phyloP scores from a whole-genome alignment of 495 filamentous ascomycete genomes.

The Penicillium canescens region DNA sequence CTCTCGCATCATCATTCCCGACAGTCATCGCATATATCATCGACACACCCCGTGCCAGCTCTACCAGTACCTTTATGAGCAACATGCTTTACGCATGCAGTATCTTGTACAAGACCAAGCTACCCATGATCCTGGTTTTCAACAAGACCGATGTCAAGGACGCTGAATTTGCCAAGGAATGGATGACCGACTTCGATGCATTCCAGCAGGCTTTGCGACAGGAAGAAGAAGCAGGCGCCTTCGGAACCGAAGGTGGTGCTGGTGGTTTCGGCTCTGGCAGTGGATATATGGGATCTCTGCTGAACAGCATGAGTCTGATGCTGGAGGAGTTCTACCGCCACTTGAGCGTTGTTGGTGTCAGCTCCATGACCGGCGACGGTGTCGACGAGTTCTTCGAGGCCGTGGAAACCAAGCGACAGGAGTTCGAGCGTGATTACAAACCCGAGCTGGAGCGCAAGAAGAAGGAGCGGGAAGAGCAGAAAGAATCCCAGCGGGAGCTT shows the following conservation, averaged over 20 bases:
- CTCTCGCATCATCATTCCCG: constrained; percentile 87
- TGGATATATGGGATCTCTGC: constrained; percentile 94
- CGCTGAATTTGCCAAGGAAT: constrained; percentile 90
- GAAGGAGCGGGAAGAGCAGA: constrained; percentile 71
- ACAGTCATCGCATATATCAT: constrained; percentile 97
- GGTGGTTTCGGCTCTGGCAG: constrained; percentile 66
- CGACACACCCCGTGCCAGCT: constrained; percentile 89
- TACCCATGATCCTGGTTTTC: constrained; percentile 98
- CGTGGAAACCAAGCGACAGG: constrained; percentile 79
- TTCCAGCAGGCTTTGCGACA: constrained; percentile 83
- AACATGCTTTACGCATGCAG: constrained; percentile 99
- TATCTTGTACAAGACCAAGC: constrained; percentile 96
- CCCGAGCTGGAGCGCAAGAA: constrained; percentile 84
- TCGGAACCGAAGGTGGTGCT: constrained; percentile 68
- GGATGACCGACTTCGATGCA: constrained; percentile 98
- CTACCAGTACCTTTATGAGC: constrained; percentile 96
- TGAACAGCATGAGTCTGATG: constrained; percentile 98
- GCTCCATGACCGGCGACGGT: constrained; percentile 87
- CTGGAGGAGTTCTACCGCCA: constrained; percentile 97
- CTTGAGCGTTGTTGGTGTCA: constrained; percentile 87
- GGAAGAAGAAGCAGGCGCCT: constrained; percentile 77
- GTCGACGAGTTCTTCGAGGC: constrained; percentile 91
- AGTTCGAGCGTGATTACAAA: constrained; percentile 89
- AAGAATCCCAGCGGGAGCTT: constrained; percentile 66
- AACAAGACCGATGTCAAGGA: constrained; percentile 97